phyloP scores from a whole-genome alignment of 2,329 filamentous ascomycete genomes.

The Stemphylium lycopersici region DNA sequence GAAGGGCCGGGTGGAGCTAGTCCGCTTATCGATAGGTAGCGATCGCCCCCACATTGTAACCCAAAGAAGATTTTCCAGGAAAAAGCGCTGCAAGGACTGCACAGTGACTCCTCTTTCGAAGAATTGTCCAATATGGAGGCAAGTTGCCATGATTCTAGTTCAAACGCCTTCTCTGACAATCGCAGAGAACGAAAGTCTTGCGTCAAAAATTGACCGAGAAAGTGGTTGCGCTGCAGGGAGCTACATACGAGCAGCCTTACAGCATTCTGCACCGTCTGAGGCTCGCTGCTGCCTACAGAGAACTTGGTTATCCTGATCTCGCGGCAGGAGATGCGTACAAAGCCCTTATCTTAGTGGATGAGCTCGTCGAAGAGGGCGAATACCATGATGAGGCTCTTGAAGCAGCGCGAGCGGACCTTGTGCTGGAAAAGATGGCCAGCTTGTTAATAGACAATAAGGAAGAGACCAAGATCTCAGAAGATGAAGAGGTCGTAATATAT shows the following conservation, averaged over 20 bases:
- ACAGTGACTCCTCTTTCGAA: neutral
- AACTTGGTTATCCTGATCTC: slow-evolving; percentile 86
- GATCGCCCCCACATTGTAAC: slow-evolving; percentile 2
- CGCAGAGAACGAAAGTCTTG: slow-evolving; percentile 1
- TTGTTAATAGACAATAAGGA: slow-evolving; percentile 11
- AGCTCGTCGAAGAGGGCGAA: slow-evolving; percentile 77
- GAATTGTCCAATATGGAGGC: slow-evolving; percentile 17
- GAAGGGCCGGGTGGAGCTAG: slow-evolving; percentile 4
- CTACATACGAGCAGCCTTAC: slow-evolving; percentile 41
- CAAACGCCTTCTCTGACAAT: neutral
- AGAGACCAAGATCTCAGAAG: neutral
- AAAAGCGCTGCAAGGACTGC: neutral
- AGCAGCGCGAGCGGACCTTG: slow-evolving; percentile 51
- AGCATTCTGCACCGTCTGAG: slow-evolving; percentile 56
- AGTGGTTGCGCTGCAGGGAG: slow-evolving; percentile 33
- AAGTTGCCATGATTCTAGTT: neutral
- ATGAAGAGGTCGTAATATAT: slow-evolving; percentile 25
- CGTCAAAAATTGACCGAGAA: slow-evolving; percentile 23
- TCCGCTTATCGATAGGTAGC: slow-evolving; percentile 15
- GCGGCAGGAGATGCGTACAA: slow-evolving; percentile 89
- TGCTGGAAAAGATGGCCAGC: slow-evolving; percentile 14
- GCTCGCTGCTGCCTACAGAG: slow-evolving; percentile 72
- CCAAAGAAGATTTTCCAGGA: slow-evolving; percentile 10
- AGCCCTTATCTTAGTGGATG: slow-evolving; percentile 84
- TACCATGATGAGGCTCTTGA: slow-evolving; percentile 73